Evolutionary conservation across 75 land plant genomes (phyloP), one percentile per base, ranked within the genome.

Genomic region (Larix kaempferi): DNA sequence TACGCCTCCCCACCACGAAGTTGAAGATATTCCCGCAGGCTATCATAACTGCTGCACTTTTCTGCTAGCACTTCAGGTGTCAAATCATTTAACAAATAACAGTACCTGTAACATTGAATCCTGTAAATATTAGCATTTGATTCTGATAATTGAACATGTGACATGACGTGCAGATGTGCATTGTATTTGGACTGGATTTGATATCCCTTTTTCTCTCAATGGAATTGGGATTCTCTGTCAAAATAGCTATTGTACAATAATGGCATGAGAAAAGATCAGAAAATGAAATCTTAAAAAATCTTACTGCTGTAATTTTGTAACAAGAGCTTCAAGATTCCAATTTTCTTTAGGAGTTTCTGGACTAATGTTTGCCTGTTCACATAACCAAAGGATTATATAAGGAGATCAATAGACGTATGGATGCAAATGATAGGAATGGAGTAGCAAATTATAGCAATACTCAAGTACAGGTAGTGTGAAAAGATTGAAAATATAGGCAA

Each of bases 241-340:
- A 49, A 49, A 49, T 49, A 49, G 11, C 54, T 49, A 49, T 49
- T 49, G 11, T 10, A 11, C 54, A 49, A 1, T 49, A n/a, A 58
- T 58, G 10, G 10, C 54, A 41, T 29, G 57, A 56, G 23, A 52
- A 35, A 5, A 56, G 8, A 26, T 27, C 29, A 56, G 19, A 16
- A 52, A 52, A 74, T 54, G 17, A 7, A 60, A 21, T 16, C 21
- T 2, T 5, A 16, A 1, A 52, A 77, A 26, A 10, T 33, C 98
- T 91, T 82, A 98, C 99, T 98, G 98, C 75, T 95, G 87, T 57
- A 98, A 76, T 84, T 94, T 97, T 14, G 91, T 88, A 41, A 90
- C 84, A 49, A 95, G 91, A 81, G 92, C 91, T 16, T 88, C 93
- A 59, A 95, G 89, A 76, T 93, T 93, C 99, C 99, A 98, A 82